Base-by-base conservation (phyloP, 2,329 filamentous ascomycete species). In the Pyrenophora seminiperda region DNA sequence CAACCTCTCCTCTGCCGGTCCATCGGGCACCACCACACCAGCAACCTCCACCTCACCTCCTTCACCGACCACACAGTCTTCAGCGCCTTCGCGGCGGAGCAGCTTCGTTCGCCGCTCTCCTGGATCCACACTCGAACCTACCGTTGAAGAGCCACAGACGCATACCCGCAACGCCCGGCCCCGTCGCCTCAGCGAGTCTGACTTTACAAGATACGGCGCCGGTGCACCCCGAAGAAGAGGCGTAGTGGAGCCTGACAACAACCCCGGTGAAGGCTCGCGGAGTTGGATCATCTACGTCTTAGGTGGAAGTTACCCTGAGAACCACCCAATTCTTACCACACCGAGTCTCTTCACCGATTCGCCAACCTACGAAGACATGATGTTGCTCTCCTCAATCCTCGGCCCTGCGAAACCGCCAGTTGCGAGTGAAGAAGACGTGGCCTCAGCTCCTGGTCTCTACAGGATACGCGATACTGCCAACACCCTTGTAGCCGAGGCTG, bases 241-340 rank as follows among this genome's bases (percentile, higher is more conserved):
- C 15, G 81, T 87, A 14, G 84, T 87, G 7, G 78, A 79, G 59
- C 78, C 77, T 1, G 77, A 79, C 56, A 73, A 78, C 53, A 81
- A 83, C 53, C 82, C 84, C 17, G 79, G 83, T 48, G 75, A 77
- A 41, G 76, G 78, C 37, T 83, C 83, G 46, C 76, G 85, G 58
- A 88, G 84, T 70, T 89, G 85, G 85, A 81, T 89, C 61, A 88
- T 89, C 44, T 89, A 89, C 65, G 85, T 89, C 7, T 81, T 89
- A 42, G 85, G 85, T 36, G 86, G 85, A 33, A 87, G 85, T 58
- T 82, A 88, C 44, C 85, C 86, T 1, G 85, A 88, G 60, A 86
- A 87, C 58, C 85, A 88, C 65, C 86, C 85, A 17, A 86, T 87
- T 17, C 81, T 88, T 54, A 86, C 85, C 6, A 87, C 86, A 15